Evolutionary conservation across 1,139 yeast genomes (phyloP), one percentile per base, ranked within the genome.

Genomic region (Diutina mesorugosa): DNA sequence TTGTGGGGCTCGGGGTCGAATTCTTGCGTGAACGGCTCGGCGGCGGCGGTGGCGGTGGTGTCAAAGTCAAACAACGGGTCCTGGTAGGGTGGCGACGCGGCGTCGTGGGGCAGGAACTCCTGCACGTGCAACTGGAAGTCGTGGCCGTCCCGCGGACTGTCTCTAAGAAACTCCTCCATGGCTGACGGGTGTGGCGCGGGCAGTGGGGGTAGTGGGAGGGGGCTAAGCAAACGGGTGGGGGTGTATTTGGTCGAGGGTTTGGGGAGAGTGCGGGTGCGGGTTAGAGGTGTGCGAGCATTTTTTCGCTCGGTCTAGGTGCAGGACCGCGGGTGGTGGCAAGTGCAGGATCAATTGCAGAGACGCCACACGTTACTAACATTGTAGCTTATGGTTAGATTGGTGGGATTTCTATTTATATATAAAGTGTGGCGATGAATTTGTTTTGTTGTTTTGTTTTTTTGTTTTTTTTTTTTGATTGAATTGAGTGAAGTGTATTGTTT

Each of bases 51-150:
- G 45, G 53, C 26, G 14, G 53, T 32, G 14, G 32, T 38, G 45
- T 50, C 53, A 30, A 50, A 50, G 28, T 50, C 53, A 50, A 50
- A 50, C 16, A 50, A 50, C 45, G 53, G 45, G 45, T 50, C 53
- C 28, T 50, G 53, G 45, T 50, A 50, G 7, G 6, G 41, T 35
- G 41, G 41, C 21, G 53, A n/a, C 10, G 12, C 18, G 6, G 38
- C 26, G 16, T 50, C 53, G 26, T 50, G 16, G 41, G 53, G 45
- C 26, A 14, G 8, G 21, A 32, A 50, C 53, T 50, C 53, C 45
- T 32, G 53, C 41, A 50, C 53, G 45, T 50, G 41, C 32, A 50
- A 50, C 16, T 50, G 53, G 18, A 50, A 32, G 53, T 50, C 53
- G 29, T 50, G 53, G 14, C 45, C 32, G 14, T 50, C 53, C 29